These are phyloP conservation scores for Umbilicus rupestris DNA, from an alignment of 164 flowering plant genomes.

Conservation along the genomic window DNA sequence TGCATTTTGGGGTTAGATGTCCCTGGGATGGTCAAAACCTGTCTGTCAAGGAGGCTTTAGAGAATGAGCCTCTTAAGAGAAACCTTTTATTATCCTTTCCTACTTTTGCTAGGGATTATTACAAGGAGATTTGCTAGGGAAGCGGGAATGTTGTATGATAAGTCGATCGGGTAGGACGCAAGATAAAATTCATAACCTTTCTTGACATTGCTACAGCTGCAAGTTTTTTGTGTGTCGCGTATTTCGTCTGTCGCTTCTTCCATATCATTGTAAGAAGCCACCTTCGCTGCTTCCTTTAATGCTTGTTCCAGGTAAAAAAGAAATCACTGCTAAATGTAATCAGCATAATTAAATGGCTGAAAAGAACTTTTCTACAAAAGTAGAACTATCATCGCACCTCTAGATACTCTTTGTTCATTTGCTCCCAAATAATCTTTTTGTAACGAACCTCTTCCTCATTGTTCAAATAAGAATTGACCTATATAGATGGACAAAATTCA, in stretches of 20 bases:
- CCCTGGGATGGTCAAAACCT: too few species aligned
- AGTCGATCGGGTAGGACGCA: background rate
- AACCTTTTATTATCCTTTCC: too few species aligned
- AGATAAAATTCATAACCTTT: constrained; percentile 33
- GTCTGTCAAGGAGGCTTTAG: too few species aligned
- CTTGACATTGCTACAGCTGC: constrained; percentile 53
- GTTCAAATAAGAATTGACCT: constrained; percentile 50
- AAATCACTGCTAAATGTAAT: background rate
- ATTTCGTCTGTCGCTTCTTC: constrained; percentile 40
- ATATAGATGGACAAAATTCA: background rate
- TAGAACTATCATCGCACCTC: constrained; percentile 34
- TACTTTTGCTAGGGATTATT: too few species aligned
- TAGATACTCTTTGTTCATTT: constrained; percentile 75
- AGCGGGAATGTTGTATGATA: background rate
- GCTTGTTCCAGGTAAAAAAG: constrained; percentile 65
- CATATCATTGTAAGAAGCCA: constrained; percentile 45
- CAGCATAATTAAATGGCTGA: background rate
- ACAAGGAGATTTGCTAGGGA: too few species aligned
- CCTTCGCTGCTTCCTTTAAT: constrained; percentile 71
- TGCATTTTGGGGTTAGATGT: too few species aligned
- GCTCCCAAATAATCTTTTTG: constrained; percentile 79
- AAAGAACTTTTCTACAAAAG: background rate
- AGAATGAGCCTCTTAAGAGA: too few species aligned
- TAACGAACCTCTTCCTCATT: constrained; percentile 57
- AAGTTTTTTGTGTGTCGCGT: constrained; percentile 43